Evolutionary conservation across 2,329 filamentous ascomycete genomes (phyloP).

Genomic region (Fusarium odoratissimum): DNA sequence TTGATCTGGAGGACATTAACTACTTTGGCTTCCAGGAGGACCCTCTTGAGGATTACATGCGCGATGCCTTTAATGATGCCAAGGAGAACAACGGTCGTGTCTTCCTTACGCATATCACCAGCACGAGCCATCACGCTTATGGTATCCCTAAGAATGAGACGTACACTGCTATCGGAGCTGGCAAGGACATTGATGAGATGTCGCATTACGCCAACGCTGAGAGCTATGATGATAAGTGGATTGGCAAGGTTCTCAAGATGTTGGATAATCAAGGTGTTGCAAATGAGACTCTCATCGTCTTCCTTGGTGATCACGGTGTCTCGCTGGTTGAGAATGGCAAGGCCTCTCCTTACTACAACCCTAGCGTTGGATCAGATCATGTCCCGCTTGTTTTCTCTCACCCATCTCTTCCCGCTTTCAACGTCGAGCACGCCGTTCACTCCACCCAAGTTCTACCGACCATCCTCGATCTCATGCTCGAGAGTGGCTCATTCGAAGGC

Average conservation of each 20-base stretch:
- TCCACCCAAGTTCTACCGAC: conserved; percentile 49
- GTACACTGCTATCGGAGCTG: conserved; percentile 34
- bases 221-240: conserved; percentile 49
- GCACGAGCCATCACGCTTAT: conserved; percentile 51
- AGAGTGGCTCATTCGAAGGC: conserved; percentile 45
- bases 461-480: conserved; percentile 48
- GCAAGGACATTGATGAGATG: conserved; percentile 43
- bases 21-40: conserved; percentile 51
- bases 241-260: conserved; percentile 45
- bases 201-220: conserved; percentile 48
- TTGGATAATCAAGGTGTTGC: conserved; percentile 49
- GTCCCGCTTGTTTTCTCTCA: conserved; percentile 50
- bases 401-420: conserved; percentile 45
- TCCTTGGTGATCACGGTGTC: conserved; percentile 50
- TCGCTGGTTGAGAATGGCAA: conserved; percentile 49
- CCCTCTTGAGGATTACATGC: conserved; percentile 49
- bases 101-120: conserved; percentile 51
- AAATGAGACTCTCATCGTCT: conserved; percentile 49
- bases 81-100: conserved; percentile 47
- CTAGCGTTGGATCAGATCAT: conserved; percentile 46
- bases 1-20: conserved; percentile 49
- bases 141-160: conserved; percentile 44
- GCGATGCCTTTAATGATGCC: conserved; percentile 47
- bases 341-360: conserved; percentile 48
- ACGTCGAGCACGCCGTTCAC: conserved; percentile 46